A percentile compares a stretch with the other conserved stretches of the same genome.
phyloP scores from a whole-genome alignment of 2,329 filamentous ascomycete species.

The Colletotrichum ledebouriae region DNA sequence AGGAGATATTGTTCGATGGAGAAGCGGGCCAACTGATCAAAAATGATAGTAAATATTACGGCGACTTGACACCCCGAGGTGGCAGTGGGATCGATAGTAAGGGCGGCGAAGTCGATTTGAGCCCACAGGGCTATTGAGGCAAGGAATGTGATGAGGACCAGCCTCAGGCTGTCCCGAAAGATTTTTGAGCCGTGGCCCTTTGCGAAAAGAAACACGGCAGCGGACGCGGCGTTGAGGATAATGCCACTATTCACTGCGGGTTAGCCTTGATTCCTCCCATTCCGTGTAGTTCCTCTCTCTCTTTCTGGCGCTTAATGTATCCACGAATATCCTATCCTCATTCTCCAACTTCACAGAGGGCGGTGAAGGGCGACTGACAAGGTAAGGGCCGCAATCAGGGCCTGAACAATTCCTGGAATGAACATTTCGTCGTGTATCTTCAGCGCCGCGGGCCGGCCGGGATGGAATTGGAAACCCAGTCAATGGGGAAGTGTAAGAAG shows the following conservation, averaged over 20 bases:
- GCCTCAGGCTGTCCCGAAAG: slow-evolving; percentile 71
- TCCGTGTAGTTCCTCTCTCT: background rate
- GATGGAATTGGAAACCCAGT: slow-evolving; percentile 57
- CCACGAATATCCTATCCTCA: background rate
- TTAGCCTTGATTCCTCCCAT: slow-evolving; percentile 46
- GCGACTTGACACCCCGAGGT: slow-evolving; percentile 64
- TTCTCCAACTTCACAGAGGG: background rate
- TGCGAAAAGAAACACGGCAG: slow-evolving; percentile 59
- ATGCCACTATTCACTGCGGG: slow-evolving; percentile 59
- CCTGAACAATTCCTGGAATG: slow-evolving; percentile 59
- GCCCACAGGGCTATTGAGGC: slow-evolving; percentile 67
- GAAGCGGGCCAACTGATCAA: slow-evolving; percentile 69
- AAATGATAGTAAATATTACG: slow-evolving; percentile 64
- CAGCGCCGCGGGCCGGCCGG: slow-evolving; percentile 47
- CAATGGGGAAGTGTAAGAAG: slow-evolving; percentile 57
- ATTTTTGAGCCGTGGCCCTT: slow-evolving; percentile 63
- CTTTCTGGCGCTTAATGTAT: background rate
- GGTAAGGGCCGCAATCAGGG: slow-evolving; percentile 66
- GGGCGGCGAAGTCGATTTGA: slow-evolving; percentile 63
- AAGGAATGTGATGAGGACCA: slow-evolving; percentile 72
- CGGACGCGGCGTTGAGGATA: slow-evolving; percentile 65
- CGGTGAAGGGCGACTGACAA: slow-evolving; percentile 60
- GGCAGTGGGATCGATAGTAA: slow-evolving; percentile 60
- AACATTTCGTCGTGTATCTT: slow-evolving; percentile 58
- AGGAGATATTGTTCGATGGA: slow-evolving; percentile 67